Evolutionary conservation across 1,139 yeast genomes (phyloP).

Genomic region (Geotrichum phurueaensis): DNA sequence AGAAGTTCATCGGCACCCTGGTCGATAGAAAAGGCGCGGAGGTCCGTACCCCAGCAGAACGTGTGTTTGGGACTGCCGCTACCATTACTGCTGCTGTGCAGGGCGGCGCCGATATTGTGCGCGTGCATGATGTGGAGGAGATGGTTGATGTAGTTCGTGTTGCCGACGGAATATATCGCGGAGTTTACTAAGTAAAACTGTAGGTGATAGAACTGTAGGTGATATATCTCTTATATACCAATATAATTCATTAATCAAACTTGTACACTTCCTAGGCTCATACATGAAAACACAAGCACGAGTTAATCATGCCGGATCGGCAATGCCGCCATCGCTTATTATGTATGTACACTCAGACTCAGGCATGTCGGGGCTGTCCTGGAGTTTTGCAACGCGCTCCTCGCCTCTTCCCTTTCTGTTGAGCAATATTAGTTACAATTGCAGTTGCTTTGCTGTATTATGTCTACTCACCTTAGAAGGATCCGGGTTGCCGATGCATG

Average conservation of each 20-base stretch:
- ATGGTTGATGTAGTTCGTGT: slow-evolving; percentile 57
- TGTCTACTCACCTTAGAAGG: slow-evolving; percentile 35
- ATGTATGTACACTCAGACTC: slow-evolving; percentile 52
- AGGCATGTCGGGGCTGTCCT: slow-evolving; percentile 61
- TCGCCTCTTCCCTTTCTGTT: slow-evolving; percentile 58
- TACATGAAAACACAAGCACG: not conserved
- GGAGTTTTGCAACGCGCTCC: slow-evolving; percentile 55
- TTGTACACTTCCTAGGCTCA: not conserved
- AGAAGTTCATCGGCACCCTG: slow-evolving; percentile 70
- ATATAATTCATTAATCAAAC: not conserved
- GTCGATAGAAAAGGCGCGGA: slow-evolving; percentile 41
- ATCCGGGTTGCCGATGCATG: slow-evolving; percentile 62
- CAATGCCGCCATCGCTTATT: slow-evolving; percentile 49
- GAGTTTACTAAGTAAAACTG: slow-evolving; percentile 13
- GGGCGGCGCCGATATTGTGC: slow-evolving; percentile 69
- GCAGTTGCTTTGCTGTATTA: not conserved
- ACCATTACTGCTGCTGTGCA: slow-evolving; percentile 69
- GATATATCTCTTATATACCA: not conserved
- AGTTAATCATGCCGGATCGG: slow-evolving; percentile 37
- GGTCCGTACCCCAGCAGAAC: slow-evolving; percentile 33
- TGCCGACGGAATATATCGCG: slow-evolving; percentile 73
- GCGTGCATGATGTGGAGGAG: slow-evolving; percentile 81
- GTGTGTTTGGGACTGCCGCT: slow-evolving; percentile 75
- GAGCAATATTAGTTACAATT: not conserved
- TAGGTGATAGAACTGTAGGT: not conserved